Evolutionary conservation across 2,329 filamentous ascomycete genomes (phyloP).

Genomic region (Exserohilum rostratum): DNA sequence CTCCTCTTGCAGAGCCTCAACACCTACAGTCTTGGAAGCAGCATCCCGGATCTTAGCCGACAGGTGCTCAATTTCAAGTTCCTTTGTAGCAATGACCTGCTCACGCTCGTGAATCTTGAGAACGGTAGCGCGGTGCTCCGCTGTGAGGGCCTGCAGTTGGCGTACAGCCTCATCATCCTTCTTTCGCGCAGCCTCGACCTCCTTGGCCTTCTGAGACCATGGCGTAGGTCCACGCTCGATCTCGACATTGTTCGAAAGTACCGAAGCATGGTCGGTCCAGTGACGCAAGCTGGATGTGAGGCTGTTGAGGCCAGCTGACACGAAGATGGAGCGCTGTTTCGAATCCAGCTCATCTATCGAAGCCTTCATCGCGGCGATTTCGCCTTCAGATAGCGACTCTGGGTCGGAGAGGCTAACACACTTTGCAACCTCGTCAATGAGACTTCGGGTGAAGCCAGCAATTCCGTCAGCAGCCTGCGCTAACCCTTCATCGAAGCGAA

Average conservation of each 20-base stretch:
- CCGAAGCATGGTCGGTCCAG: constrained; percentile 65
- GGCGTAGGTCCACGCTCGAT: constrained; percentile 76
- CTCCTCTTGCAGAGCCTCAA: constrained; percentile 30
- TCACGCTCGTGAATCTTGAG: constrained; percentile 72
- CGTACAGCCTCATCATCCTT: constrained; percentile 83
- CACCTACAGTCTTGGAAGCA: constrained; percentile 29
- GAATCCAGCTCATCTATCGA: constrained; percentile 13
- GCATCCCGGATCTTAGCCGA: constrained; percentile 62
- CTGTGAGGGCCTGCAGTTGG: constrained; percentile 78
- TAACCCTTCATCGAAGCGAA: constrained; percentile 28
- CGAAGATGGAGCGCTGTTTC: constrained; percentile 6
- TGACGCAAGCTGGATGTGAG: constrained; percentile 42
- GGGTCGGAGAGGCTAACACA: constrained; percentile 11
- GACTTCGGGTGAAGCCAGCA: constrained; percentile 20
- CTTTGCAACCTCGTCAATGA: constrained; percentile 18
- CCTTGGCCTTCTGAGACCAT: constrained; percentile 81
- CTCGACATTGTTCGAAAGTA: constrained; percentile 54
- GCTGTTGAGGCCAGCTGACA: constrained; percentile 4
- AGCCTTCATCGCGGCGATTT: constrained; percentile 7
- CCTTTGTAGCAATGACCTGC: constrained; percentile 68
- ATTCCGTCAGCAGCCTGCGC: constrained; percentile 19
- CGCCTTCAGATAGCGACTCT: constrained; percentile 2
- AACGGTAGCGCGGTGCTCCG: constrained; percentile 79
- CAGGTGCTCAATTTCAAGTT: constrained; percentile 86
- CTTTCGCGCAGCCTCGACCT: constrained; percentile 81